Percentiles rank a stretch among this genome's conserved stretches.
phyloP scores from a whole-genome alignment of 768 basidiomycete species.

The Hemileccinum impolitum region DNA sequence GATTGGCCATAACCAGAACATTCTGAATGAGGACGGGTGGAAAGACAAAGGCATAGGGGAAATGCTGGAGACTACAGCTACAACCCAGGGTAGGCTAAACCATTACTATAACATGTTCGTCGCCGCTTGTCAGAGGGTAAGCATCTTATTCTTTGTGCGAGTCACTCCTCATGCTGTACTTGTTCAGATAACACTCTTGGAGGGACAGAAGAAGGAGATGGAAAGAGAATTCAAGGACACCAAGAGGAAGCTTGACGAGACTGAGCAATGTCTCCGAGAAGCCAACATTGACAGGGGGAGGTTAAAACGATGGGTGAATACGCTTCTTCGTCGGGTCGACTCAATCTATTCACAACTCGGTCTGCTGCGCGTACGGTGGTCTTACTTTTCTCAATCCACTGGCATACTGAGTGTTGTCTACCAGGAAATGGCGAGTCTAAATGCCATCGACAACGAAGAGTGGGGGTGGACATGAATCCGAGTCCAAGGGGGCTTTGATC shows the following conservation, averaged over 20 bases:
- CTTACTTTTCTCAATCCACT: neutral
- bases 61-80: constrained; percentile 16
- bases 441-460: constrained; percentile 2
- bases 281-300: constrained; percentile 12
- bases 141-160: neutral
- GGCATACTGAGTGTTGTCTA: neutral
- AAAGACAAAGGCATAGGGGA: constrained; percentile 2
- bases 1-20: neutral
- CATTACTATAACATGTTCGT: constrained; percentile 13
- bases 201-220: constrained; percentile 14
- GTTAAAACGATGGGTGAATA: constrained; percentile 9
- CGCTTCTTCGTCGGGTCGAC: constrained; percentile 10
- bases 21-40: neutral
- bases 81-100: constrained; percentile 11
- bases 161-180: neutral
- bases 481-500: neutral
- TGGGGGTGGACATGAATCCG: neutral
- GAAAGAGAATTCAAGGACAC: constrained; percentile 14
- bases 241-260: constrained; percentile 17
- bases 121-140: constrained; percentile 11
- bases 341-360: constrained; percentile 9
- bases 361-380: constrained; percentile 9
- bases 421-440: constrained; percentile 10
- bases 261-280: constrained; percentile 16
- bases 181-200: constrained; percentile 14